A percentile compares a stretch with the other conserved stretches of the same genome.
phyloP scores from a whole-genome alignment of 768 basidiomycete species.

The Stropharia rugosoannulata region DNA sequence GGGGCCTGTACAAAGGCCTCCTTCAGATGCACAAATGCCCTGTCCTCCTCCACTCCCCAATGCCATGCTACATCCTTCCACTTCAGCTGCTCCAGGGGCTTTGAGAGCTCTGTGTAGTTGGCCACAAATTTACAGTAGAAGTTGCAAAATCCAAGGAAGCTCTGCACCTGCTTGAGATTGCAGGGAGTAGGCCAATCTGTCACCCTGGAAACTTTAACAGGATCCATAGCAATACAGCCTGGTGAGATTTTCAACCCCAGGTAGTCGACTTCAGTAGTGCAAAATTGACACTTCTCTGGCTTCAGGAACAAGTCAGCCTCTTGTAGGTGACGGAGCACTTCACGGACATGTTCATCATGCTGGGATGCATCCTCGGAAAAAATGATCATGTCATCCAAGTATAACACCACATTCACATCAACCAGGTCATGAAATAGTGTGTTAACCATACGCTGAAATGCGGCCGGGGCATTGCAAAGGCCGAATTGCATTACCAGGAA shows the following conservation, averaged over 20 bases:
- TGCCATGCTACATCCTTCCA: background rate
- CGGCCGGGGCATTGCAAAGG: conserved; percentile 35
- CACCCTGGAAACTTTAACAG: background rate
- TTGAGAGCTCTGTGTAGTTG: background rate
- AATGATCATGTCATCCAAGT: too few relatives aligned
- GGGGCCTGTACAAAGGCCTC: background rate
- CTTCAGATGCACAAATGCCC: background rate
- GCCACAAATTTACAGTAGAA: background rate
- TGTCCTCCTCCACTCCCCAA: background rate
- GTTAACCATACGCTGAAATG: conserved; percentile 42
- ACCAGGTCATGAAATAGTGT: conserved; percentile 33
- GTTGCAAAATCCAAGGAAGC: background rate
- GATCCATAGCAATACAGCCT: background rate
- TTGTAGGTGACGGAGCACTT: too few relatives aligned
- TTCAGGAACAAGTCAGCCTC: too few relatives aligned
- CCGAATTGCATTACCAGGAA: conserved; percentile 39
- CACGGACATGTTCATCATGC: too few relatives aligned
- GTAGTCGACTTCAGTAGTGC: too few relatives aligned
- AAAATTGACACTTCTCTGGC: too few relatives aligned
- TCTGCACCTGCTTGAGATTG: background rate
- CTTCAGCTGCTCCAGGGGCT: background rate
- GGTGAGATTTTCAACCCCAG: too few relatives aligned
- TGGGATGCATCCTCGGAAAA: too few relatives aligned
- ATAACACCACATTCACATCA: conserved; percentile 36
- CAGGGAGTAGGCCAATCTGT: background rate